A percentile compares a stretch with the other conserved stretches of the same genome.
Conservation (phyloP, 2,329 filamentous ascomycete genomes). For the Botryotinia narcissicola region DNA sequence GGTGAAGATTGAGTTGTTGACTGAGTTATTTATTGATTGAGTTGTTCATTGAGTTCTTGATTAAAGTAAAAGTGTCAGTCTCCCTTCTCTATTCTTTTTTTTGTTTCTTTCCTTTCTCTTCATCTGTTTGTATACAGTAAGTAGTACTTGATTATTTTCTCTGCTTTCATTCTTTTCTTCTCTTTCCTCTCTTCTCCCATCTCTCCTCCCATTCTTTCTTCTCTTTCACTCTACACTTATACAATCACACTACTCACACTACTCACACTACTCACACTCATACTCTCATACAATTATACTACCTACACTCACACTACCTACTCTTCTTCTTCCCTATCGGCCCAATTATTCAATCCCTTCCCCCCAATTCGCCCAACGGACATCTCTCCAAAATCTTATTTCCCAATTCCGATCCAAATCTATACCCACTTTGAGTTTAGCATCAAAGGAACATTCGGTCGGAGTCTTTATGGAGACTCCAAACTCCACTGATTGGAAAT, state of each 20-base stretch:
- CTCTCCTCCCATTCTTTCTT: too few relatives aligned
- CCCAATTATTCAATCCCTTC: not conserved
- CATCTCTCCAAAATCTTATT: not conserved
- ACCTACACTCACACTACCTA: too few relatives aligned
- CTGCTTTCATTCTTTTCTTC: too few relatives aligned
- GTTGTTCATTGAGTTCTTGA: not conserved
- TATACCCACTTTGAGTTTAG: slow-evolving; percentile 2
- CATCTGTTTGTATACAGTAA: too few relatives aligned
- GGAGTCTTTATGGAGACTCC: slow-evolving; percentile 16
- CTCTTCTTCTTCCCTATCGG: not conserved
- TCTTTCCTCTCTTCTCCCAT: too few relatives aligned
- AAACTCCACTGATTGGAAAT: not conserved
- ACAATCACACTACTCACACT: too few relatives aligned
- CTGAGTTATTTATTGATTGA: not conserved
- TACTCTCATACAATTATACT: too few relatives aligned
- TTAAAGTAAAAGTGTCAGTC: not conserved
- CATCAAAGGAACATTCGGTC: not conserved
- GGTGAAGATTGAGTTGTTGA: not conserved
- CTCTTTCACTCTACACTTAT: too few relatives aligned
- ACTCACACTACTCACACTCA: too few relatives aligned
- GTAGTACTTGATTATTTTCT: not conserved
- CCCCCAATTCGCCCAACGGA: not conserved
- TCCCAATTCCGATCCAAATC: not conserved
- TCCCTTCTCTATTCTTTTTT: not conserved
- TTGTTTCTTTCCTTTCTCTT: not conserved